These are phyloP conservation scores for Acanthamoeba royreba DNA, from an alignment of 208 protist genomes.

Conservation along the genomic window DNA sequence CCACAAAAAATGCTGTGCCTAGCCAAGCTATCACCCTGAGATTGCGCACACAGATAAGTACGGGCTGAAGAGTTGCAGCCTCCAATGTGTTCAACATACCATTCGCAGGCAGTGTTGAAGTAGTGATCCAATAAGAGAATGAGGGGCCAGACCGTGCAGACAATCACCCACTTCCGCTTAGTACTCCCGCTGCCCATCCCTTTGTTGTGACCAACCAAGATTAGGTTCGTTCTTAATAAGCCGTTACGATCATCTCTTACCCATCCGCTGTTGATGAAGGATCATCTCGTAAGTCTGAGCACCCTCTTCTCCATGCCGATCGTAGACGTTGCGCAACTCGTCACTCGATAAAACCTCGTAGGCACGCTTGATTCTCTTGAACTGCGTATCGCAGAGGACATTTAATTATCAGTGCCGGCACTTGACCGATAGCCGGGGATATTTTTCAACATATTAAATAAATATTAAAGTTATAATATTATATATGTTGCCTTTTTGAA, in stretches of 20 bases:
- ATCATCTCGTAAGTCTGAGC: slow-evolving; percentile 16
- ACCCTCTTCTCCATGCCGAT: slow-evolving; percentile 74
- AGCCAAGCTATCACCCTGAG: not conserved
- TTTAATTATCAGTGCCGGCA: too few relatives aligned
- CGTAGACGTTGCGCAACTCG: slow-evolving; percentile 71
- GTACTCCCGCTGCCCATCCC: not conserved
- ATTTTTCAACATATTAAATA: too few relatives aligned
- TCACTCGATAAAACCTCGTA: slow-evolving; percentile 74
- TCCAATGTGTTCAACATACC: too few relatives aligned
- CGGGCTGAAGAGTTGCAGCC: not conserved
- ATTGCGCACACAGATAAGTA: not conserved
- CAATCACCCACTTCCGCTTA: not conserved
- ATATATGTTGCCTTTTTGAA: too few relatives aligned
- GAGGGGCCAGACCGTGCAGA: slow-evolving; percentile 16
- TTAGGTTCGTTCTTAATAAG: not conserved
- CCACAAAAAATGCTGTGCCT: not conserved
- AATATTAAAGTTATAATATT: too few relatives aligned
- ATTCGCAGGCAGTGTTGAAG: slow-evolving; percentile 5
- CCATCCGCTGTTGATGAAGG: not conserved
- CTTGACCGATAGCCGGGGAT: too few relatives aligned
- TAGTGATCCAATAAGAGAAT: not conserved
- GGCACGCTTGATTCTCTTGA: slow-evolving; percentile 49
- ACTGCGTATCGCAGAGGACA: too few relatives aligned
- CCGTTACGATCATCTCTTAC: not conserved
- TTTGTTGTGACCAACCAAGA: not conserved